These are phyloP conservation scores for Phytophthora sp. DNA, from an alignment of 352 stramenopile genomes.

Conservation along the genomic window DNA sequence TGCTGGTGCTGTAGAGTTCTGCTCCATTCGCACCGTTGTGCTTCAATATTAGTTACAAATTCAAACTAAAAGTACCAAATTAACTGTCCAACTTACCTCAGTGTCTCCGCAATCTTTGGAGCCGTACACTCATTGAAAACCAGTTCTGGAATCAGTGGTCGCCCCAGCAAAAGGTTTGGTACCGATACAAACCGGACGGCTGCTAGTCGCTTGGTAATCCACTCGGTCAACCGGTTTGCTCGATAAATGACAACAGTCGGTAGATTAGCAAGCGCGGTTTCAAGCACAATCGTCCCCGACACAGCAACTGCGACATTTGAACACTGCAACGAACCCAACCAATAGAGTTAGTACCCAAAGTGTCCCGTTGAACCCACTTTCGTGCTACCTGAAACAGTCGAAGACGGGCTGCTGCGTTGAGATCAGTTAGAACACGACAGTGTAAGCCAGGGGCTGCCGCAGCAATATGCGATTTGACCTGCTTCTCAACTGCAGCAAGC, in stretches of 20 bases:
- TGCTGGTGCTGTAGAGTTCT: conserved; percentile 22
- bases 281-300: conserved; percentile 75
- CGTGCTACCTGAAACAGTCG: conserved; percentile 43
- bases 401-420: conserved; percentile 27
- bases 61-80: conserved; percentile 6
- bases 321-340: conserved; percentile 39
- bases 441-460: neutral
- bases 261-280: conserved; percentile 57
- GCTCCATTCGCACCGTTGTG: neutral
- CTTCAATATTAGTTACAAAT: no score
- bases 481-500: conserved; percentile 42
- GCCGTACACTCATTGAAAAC: conserved; percentile 67
- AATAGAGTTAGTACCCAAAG: neutral
- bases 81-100: conserved; percentile 26
- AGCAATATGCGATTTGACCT: conserved; percentile 32
- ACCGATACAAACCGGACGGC: conserved; percentile 79
- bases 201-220: conserved; percentile 54
- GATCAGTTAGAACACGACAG: conserved; percentile 31
- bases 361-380: neutral
- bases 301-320: conserved; percentile 64
- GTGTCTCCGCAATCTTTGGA: conserved; percentile 40
- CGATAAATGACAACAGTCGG: conserved; percentile 79
- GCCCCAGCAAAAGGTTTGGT: conserved; percentile 70
- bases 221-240: conserved; percentile 66
- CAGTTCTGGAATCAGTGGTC: conserved; percentile 62